Evolutionary conservation across 148 eudicot genomes (phyloP), one percentile per base, ranked within the genome.

Genomic region (Spergularia bocconei): DNA sequence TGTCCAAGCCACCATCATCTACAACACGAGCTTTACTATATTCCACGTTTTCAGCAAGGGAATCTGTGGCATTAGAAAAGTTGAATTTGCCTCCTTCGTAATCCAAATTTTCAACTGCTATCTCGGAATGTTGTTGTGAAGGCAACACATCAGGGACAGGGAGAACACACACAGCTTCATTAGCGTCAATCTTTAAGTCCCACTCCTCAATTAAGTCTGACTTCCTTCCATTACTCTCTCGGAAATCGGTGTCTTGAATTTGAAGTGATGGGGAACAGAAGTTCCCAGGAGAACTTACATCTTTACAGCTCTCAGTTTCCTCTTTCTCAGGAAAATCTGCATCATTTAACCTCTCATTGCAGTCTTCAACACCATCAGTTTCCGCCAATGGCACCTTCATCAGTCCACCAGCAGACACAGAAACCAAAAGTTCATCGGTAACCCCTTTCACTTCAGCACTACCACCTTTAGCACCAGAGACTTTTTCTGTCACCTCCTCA

Each of bases 61-160:
- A n/a, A 52, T 75, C 84, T 25, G 71, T 62, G 58, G 67, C 71
- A 48, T 25, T 19, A 25, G 79, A 51, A 67, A 74, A 38, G 70
- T 73, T 63, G 13, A 36, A 14, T 53, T 67, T 50, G 38, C 60
- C 60, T 11, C 57, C 33, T 69, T 63, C 68, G 20, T 64, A 68
- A 70, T 78, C 81, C n/a, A 80, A 73, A 69, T 76, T 84, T 62
- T 84, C 71, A 21, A 72, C 56, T 41, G 66, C 57, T 21, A 38
- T 62, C 41, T 75, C 79, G 44, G 78, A 75, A 56, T 71, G 25
- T 41, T 76, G 74, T 20, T 66, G 75, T 63, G 72, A 7, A 70
- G 78, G 78, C 38, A 77, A 60, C 69, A 29, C 77, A 72, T 82
- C 66, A 50, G 78, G 67, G 38, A 80, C 79, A 44, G 79, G 74